Conservation (phyloP, 345 rosid species). For the Citrus glauca region DNA sequence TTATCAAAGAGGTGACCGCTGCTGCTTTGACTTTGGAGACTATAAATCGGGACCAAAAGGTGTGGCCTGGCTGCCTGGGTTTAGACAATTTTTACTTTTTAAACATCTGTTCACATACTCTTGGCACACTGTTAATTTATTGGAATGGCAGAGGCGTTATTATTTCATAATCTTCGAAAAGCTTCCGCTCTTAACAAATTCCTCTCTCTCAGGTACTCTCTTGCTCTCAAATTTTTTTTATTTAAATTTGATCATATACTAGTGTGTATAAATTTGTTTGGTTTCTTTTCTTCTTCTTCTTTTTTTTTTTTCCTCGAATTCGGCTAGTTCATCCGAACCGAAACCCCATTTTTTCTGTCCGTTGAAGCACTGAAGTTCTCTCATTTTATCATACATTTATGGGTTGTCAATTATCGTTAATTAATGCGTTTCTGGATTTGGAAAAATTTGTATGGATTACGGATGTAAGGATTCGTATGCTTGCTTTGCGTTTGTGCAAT, state of each 20-base stretch:
- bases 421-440: neutral
- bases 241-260: neutral
- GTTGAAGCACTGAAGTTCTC: neutral
- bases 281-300: too few relatives aligned
- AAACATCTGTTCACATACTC: neutral
- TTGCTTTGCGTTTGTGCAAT: neutral
- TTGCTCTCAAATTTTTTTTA: neutral
- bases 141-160: neutral
- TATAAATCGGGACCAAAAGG: neutral
- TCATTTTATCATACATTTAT: neutral
- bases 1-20: too few relatives aligned
- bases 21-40: too few relatives aligned
- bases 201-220: neutral
- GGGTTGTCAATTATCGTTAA: neutral
- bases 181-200: neutral
- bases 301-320: too few relatives aligned
- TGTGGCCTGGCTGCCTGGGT: neutral
- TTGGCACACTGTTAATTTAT: neutral
- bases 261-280: too few relatives aligned
- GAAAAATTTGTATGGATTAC: neutral
- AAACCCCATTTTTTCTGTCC: neutral
- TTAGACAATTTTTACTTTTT: too few relatives aligned
- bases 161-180: constrained; percentile 6
- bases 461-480: neutral
- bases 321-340: neutral